These are phyloP conservation scores for Trichosanthes truncata DNA, from an alignment of 306 rosid species.

Conservation along the genomic window DNA sequence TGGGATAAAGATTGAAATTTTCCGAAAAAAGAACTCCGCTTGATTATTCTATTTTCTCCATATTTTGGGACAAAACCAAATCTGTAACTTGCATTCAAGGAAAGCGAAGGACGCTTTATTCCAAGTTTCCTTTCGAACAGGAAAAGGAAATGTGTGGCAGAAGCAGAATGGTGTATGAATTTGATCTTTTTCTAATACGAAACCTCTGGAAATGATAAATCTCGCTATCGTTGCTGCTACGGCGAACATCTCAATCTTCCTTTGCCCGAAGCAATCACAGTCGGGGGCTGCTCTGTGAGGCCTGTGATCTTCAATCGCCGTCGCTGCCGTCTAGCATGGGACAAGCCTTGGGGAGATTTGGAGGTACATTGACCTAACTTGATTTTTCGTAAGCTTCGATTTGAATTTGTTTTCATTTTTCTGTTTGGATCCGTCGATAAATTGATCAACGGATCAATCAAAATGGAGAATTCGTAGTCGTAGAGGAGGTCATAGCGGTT, in stretches of 20 bases:
- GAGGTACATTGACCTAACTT: slow-evolving; percentile 24
- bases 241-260: background rate
- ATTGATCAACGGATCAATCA: background rate
- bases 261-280: background rate
- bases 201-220: background rate
- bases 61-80: background rate
- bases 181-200: background rate
- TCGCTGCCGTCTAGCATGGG: slow-evolving; percentile 29
- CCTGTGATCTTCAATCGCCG: background rate
- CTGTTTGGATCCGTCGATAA: background rate
- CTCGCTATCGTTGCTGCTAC: background rate
- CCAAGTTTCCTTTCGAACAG: background rate
- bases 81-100: background rate
- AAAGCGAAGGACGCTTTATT: background rate
- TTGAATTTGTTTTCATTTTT: background rate
- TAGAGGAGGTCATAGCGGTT: background rate
- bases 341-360: slow-evolving; percentile 37
- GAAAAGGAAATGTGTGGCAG: background rate
- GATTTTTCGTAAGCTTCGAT: background rate
- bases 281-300: background rate
- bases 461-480: background rate
- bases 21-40: background rate
- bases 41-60: background rate
- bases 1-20: too few species aligned
- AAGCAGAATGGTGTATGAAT: background rate